Base-by-base conservation (phyloP, 164 flowering plant species). In the Stephania yunnanensis region DNA sequence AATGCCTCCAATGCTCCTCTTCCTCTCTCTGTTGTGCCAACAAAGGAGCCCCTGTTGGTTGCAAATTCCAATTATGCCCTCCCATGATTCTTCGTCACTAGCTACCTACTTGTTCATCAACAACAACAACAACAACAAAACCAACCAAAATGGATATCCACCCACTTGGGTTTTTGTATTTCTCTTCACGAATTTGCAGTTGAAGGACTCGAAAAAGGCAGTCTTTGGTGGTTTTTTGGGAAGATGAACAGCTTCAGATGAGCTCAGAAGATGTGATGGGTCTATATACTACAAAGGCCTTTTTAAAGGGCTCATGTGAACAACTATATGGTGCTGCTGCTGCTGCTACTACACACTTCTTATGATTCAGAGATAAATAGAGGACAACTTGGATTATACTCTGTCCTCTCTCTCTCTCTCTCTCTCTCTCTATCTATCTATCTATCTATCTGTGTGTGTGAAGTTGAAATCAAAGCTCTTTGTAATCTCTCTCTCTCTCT, bases 1-100 rank as follows among this genome's bases (percentile, higher is more conserved):
- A 91, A 42, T 86, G 89, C 69, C 84, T 85, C 92, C 89, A 85
- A 71, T 87, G 86, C 25, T 87, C 92, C 66, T 87, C 92, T 61
- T 73, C 75, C 74, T 83, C 87, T 68, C 79, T 84, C 48, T 71
- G 73, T 50, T 76, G n/a, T 61, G 77, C 73, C 13, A 76, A 36
- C 13, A 91, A 91, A 17, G 92, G 90, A 25, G 90, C 83, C 25
- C 77, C 82, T 8, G 84, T 73, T 65, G 90, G 88, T 9, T 80
- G 70, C 81, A 85, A 80, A 19, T 76, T 77, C 82, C 80, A 76
- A 30, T 69, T 69, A 53, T 75, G 80, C 71, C 36, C 73, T 15
- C 82, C 71, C 82, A 80, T 80, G 69, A 31, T 36, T 36, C 42
- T 36, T 36, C 36, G 1, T 42, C 22, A 3, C 4, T 17, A 22